Evolutionary conservation across 2,329 filamentous ascomycete genomes (phyloP), one percentile per base, ranked within the genome.

Genomic region (Diaporthe nobilis): DNA sequence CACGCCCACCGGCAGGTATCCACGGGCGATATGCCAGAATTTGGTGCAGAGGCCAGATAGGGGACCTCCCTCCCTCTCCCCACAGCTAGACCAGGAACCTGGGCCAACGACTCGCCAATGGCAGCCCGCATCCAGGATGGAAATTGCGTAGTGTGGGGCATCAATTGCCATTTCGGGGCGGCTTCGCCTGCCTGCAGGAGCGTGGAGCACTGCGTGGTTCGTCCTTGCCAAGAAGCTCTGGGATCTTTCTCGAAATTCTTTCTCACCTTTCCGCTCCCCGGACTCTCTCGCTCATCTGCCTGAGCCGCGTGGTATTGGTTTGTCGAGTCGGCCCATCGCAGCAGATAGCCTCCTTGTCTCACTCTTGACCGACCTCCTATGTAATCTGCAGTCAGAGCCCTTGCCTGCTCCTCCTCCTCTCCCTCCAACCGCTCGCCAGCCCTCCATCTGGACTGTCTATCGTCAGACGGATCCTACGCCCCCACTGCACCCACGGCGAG

Each of bases 171-270:
- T 70, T 70, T 70, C 65, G 63, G 47, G 63, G 63, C 13, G 44
- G 63, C 42, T 68, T 68, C 63, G 63, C 63, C 63, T 34, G 63
- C 63, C 42, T 67, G 63, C 63, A 67, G 44, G 28, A 67, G 63
- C 63, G 47, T 68, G 63, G 63, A 68, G 63, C 47, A 53, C 47
- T 53, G 47, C 65, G 65, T 68, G 65, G 65, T 68, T 37, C 65
- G 65, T 68, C 49, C 44, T 47, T 68, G 65, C 65, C 65, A 68
- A 68, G 65, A 31, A 68, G 31, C 63, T 53, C 47, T 68, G 49
- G 65, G 42, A 70, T 70, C 65, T 39, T 67, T 70, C 49, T 70
- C 65, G 65, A 70, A 70, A 70, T 70, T 70, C 65, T 70, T 70
- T 70, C 65, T 70, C 34, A 25, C 10, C 65, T 53, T 42, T 28